Evolutionary conservation across 2,329 filamentous ascomycete species (phyloP).

Genomic region (Colletotrichum viniferum): DNA sequence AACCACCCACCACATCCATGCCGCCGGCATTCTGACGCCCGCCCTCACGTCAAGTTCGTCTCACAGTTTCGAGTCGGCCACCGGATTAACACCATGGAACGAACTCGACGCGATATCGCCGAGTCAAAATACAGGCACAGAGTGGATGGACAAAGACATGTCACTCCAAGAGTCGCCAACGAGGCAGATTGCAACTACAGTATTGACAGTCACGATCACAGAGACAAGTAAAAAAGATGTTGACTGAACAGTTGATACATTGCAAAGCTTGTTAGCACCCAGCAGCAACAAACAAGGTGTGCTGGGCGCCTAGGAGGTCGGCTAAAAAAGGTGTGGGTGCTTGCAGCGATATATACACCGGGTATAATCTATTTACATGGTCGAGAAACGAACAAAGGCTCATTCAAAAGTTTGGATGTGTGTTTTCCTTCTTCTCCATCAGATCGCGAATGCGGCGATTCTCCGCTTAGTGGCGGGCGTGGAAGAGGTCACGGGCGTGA

Average conservation of each 20-base stretch:
- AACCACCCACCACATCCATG: not conserved
- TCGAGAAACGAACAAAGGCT: conserved; percentile 12
- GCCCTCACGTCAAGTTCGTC: not conserved
- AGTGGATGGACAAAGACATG: no score
- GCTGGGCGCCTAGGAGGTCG: not conserved
- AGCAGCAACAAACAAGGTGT: conserved; percentile 3
- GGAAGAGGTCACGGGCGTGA: conserved; percentile 13
- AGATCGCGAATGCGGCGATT: not conserved
- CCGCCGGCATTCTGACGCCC: not conserved
- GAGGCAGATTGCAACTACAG: not conserved
- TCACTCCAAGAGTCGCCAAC: no score
- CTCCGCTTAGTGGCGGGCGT: conserved; percentile 4
- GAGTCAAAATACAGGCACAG: not conserved
- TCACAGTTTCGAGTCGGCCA: not conserved
- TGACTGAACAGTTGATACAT: conserved; percentile 6
- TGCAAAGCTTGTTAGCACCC: conserved; percentile 7
- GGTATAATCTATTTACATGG: conserved; percentile 20
- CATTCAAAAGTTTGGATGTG: not conserved
- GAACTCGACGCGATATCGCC: not conserved
- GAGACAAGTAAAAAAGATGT: not conserved
- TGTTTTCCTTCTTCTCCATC: not conserved
- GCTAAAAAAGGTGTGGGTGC: conserved; percentile 2
- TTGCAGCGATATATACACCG: conserved; percentile 18
- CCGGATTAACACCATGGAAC: not conserved
- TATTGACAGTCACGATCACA: not conserved